Percentiles rank a stretch among this genome's conserved stretches.
Evolutionary conservation across 306 rosid genomes (phyloP).

Genomic region (Sindora glabra): DNA sequence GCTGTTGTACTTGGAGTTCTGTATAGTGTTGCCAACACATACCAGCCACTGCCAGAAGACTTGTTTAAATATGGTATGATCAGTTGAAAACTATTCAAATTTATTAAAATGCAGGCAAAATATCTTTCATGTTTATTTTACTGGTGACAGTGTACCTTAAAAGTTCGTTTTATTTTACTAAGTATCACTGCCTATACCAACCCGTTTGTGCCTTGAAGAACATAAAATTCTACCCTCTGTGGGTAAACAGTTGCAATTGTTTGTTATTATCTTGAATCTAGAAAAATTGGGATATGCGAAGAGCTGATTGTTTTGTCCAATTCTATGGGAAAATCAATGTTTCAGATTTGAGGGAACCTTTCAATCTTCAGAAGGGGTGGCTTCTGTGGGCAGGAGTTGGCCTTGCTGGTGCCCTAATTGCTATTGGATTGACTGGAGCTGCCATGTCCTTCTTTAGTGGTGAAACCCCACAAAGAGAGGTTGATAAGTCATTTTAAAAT

Average conservation of each 20-base stretch:
- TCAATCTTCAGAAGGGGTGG: conserved; percentile 85
- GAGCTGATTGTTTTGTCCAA: not conserved
- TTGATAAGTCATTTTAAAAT: conserved; percentile 16
- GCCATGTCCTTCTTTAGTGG: conserved; percentile 54
- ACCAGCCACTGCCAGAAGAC: conserved; percentile 74
- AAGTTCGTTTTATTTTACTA: not conserved
- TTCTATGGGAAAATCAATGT: conserved; percentile 6
- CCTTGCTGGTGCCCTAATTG: conserved; percentile 65
- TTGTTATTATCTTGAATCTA: not conserved
- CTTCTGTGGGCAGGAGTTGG: conserved; percentile 95
- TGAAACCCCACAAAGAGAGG: conserved; percentile 85
- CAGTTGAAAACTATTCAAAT: not conserved
- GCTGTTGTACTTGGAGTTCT: conserved; percentile 70
- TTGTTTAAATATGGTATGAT: conserved; percentile 69
- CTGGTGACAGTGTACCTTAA: not conserved
- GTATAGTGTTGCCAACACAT: conserved; percentile 51
- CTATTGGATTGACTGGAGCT: conserved; percentile 68
- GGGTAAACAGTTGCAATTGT: not conserved
- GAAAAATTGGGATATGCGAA: conserved; percentile 8
- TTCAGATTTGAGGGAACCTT: conserved; percentile 80
- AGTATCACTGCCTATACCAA: not conserved
- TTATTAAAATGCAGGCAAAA: not conserved
- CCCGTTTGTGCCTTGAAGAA: not conserved
- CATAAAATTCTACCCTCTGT: not conserved
- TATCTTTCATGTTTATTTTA: not conserved